Conservation (phyloP, 2,329 filamentous ascomycete species). For the Venturiaceae sp. region DNA sequence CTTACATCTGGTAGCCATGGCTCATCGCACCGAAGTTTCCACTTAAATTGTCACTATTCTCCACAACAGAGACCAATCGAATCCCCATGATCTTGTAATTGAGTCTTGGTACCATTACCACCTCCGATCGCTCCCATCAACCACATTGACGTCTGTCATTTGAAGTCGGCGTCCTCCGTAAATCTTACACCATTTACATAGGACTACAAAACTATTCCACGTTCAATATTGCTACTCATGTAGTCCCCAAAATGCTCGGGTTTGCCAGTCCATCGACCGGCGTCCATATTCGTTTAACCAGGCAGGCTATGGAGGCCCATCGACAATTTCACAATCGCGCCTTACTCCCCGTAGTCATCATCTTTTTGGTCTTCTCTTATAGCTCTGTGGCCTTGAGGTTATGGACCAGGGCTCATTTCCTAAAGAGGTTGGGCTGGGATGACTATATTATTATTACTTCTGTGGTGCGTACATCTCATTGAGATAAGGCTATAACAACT, state of each 20-base stretch:
- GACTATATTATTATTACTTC: slow-evolving; percentile 31
- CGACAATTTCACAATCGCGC: background rate
- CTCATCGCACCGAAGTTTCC: background rate
- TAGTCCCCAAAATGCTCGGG: background rate
- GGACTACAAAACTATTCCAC: too few relatives aligned
- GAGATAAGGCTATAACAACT: background rate
- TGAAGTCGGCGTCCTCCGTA: background rate
- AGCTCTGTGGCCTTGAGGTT: background rate
- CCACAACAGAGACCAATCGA: background rate
- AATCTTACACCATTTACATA: too few relatives aligned
- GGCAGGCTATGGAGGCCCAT: too few relatives aligned
- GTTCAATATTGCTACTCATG: background rate
- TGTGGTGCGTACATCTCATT: slow-evolving; percentile 17
- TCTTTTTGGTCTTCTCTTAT: background rate
- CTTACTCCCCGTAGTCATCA: background rate
- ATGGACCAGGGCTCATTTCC: background rate
- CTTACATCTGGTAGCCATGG: background rate
- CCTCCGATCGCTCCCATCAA: background rate
- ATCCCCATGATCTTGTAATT: background rate
- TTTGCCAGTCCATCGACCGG: background rate
- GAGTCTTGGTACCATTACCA: background rate
- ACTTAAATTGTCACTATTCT: background rate
- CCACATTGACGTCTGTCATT: background rate
- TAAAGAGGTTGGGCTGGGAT: slow-evolving; percentile 28
- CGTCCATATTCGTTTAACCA: background rate